Evolutionary conservation across 768 basidiomycete genomes (phyloP).

Genomic region (Hortiboletus campestris): DNA sequence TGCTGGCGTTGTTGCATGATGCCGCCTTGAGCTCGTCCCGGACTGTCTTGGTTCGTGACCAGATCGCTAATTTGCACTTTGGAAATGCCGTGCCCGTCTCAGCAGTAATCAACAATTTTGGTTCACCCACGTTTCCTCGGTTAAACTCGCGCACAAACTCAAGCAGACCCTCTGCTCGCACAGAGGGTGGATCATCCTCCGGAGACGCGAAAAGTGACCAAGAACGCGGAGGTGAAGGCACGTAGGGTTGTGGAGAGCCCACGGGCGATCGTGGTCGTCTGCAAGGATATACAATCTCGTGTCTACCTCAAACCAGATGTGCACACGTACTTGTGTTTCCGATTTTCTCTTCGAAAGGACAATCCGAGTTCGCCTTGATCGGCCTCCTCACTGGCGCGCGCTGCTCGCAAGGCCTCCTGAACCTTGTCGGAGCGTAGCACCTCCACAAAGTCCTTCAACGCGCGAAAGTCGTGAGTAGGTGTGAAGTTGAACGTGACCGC

Average conservation of each 20-base stretch:
- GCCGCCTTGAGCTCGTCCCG: constrained; percentile 10
- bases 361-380: constrained; percentile 51
- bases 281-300: neutral
- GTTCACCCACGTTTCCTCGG: constrained; percentile 20
- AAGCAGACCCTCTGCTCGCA: constrained; percentile 46
- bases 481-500: constrained; percentile 27
- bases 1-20: neutral
- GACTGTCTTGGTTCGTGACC: constrained; percentile 37
- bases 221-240: constrained; percentile 38
- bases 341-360: constrained; percentile 45
- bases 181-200: constrained; percentile 35
- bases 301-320: neutral
- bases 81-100: neutral
- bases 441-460: constrained; percentile 48
- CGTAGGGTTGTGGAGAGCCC: constrained; percentile 58
- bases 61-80: constrained; percentile 51
- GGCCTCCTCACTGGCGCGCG: constrained; percentile 50
- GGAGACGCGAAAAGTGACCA: constrained; percentile 43
- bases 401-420: constrained; percentile 57
- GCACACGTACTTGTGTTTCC: constrained; percentile 55
- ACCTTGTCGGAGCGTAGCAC: constrained; percentile 47
- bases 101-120: neutral
- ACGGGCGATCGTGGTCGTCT: constrained; percentile 54
- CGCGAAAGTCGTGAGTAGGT: constrained; percentile 42
- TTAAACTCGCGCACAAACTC: constrained; percentile 63